Evolutionary conservation across 1,284 basidiomycete species (phyloP).

Genomic region (Ustilago xerochloae): DNA sequence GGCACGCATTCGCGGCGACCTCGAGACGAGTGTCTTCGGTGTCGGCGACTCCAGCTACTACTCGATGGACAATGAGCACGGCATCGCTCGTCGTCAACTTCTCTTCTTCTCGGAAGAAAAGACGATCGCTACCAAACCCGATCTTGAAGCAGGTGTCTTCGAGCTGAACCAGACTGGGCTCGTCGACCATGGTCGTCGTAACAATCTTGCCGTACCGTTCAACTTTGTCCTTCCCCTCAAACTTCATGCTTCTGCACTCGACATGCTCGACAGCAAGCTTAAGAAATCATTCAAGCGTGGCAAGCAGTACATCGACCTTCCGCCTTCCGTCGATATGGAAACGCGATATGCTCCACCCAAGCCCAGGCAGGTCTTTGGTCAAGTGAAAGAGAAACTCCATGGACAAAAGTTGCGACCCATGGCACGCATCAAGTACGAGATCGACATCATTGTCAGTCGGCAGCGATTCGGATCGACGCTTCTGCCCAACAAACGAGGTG

Average conservation of each 20-base stretch:
- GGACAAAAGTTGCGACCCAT: slow-evolving; percentile 48
- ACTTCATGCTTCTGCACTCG: slow-evolving; percentile 44
- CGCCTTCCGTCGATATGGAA: slow-evolving; percentile 48
- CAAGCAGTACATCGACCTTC: slow-evolving; percentile 49
- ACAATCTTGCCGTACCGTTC: slow-evolving; percentile 52
- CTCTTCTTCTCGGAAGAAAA: slow-evolving; percentile 49
- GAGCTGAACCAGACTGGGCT: slow-evolving; percentile 44
- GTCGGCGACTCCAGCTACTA: slow-evolving; percentile 54
- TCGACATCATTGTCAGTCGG: slow-evolving; percentile 49
- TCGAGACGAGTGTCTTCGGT: slow-evolving; percentile 49
- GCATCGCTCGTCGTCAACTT: slow-evolving; percentile 47
- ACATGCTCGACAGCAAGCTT: slow-evolving; percentile 49
- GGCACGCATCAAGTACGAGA: slow-evolving; percentile 53
- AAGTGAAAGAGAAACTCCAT: slow-evolving; percentile 36
- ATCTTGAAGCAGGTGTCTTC: slow-evolving; percentile 39
- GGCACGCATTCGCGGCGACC: slow-evolving; percentile 46
- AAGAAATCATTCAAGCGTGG: slow-evolving; percentile 48
- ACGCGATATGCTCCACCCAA: slow-evolving; percentile 45
- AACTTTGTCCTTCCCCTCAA: slow-evolving; percentile 49
- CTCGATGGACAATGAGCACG: slow-evolving; percentile 43
- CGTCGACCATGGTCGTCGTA: slow-evolving; percentile 43
- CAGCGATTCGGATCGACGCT: slow-evolving; percentile 37
- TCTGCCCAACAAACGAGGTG: slow-evolving; percentile 43
- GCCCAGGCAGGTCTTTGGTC: slow-evolving; percentile 37
- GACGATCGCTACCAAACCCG: slow-evolving; percentile 34